Percentiles rank a stretch among this genome's conserved stretches.
These are phyloP conservation scores for Pseudogymnoascus destructans DNA, from an alignment of 2,329 filamentous ascomycete species.

Conservation along the genomic window DNA sequence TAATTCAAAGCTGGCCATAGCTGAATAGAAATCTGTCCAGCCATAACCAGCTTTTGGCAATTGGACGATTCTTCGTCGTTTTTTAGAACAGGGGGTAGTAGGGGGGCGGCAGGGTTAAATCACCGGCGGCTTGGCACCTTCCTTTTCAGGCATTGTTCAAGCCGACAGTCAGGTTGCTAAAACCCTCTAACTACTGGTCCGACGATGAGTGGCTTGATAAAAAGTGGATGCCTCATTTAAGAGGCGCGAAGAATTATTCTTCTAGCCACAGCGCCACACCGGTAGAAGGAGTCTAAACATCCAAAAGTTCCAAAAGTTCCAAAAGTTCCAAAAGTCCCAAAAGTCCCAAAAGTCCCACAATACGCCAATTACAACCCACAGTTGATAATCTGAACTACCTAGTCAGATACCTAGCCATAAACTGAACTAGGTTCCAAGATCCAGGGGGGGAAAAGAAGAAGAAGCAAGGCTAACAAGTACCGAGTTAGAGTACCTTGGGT, in stretches of 20 bases:
- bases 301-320: neutral
- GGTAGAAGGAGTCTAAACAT: neutral
- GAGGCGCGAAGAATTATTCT: neutral
- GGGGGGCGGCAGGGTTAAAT: too few relatives aligned
- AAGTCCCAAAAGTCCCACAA: neutral
- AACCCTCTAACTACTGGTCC: too few relatives aligned
- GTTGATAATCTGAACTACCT: neutral
- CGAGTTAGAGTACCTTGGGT: neutral
- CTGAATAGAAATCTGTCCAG: too few relatives aligned
- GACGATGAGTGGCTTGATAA: neutral
- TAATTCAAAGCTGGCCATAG: too few relatives aligned
- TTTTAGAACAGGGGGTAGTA: too few relatives aligned
- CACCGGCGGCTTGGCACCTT: too few relatives aligned
- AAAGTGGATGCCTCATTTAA: neutral
- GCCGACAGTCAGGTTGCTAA: too few relatives aligned
- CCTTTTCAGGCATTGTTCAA: too few relatives aligned
- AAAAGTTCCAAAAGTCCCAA: neutral
- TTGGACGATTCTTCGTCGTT: too few relatives aligned
- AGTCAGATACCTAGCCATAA: too few relatives aligned
- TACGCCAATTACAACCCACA: neutral
- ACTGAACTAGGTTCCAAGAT: neutral
- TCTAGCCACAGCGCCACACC: conserved; percentile 6
- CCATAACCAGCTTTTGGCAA: too few relatives aligned
- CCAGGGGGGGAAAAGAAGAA: neutral
- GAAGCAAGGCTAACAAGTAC: conserved; percentile 1